These are phyloP conservation scores for Lavandula angustifolia DNA, from an alignment of 257 asterid species.

Conservation along the genomic window DNA sequence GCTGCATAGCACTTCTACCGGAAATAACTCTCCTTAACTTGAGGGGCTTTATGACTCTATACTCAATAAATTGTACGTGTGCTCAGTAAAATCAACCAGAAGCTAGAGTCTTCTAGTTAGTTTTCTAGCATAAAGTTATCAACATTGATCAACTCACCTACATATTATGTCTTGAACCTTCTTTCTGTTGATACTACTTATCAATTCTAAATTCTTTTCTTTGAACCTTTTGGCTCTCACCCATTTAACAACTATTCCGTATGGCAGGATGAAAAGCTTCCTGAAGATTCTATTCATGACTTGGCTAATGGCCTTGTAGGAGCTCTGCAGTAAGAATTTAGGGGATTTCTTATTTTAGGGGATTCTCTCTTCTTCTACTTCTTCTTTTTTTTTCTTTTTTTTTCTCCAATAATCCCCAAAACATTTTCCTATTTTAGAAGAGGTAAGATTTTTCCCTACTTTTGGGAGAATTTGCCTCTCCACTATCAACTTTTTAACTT, in stretches of 20 bases:
- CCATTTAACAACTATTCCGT: slow-evolving; percentile 28
- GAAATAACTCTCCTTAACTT: slow-evolving; percentile 13
- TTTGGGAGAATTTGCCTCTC: too few species aligned
- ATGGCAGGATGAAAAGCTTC: slow-evolving; percentile 91
- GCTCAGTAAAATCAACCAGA: slow-evolving; percentile 1
- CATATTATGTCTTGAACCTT: slow-evolving; percentile 8
- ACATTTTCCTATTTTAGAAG: too few species aligned
- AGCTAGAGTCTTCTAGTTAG: slow-evolving; percentile 1
- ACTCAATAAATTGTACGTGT: slow-evolving; percentile 14
- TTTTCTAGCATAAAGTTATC: slow-evolving; percentile 16
- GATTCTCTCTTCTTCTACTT: too few species aligned
- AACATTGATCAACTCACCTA: slow-evolving; percentile 12
- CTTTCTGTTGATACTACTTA: slow-evolving; percentile 8
- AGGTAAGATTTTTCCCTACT: too few species aligned
- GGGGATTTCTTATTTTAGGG: too few species aligned
- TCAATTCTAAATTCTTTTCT: neutral
- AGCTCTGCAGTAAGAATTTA: slow-evolving; percentile 98
- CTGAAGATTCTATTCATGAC: slow-evolving; percentile 91
- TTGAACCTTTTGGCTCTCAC: slow-evolving; percentile 14
- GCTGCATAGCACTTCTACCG: slow-evolving; percentile 5
- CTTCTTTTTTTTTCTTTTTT: too few species aligned
- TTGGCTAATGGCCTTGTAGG: slow-evolving; percentile 72
- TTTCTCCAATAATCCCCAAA: too few species aligned
- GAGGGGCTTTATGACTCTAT: slow-evolving; percentile 18
- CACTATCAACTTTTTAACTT: too few species aligned